A percentile compares a stretch with the other conserved stretches of the same genome.
These are phyloP conservation scores for Paraphoma sp. DNA, from an alignment of 2,329 filamentous ascomycete genomes.

Conservation along the genomic window DNA sequence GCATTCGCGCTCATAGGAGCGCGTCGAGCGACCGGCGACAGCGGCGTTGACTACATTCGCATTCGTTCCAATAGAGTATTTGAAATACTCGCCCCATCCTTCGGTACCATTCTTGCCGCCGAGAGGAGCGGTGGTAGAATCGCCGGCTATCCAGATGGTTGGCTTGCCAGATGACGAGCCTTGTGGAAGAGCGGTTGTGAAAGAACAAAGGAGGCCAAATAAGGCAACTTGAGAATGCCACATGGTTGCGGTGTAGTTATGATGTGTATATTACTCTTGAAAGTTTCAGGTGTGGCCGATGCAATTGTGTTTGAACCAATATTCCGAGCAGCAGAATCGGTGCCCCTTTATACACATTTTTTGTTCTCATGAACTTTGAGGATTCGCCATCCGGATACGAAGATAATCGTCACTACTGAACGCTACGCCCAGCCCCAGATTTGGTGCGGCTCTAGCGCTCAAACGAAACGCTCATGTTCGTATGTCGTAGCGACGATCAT, in stretches of 20 bases:
- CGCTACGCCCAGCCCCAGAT: too few relatives aligned
- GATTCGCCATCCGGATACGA: too few relatives aligned
- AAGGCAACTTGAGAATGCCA: neutral
- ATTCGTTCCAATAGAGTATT: slow-evolving; percentile 55
- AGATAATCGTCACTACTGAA: too few relatives aligned
- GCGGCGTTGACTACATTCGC: slow-evolving; percentile 64
- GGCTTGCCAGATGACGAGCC: neutral
- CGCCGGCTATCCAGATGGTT: slow-evolving; percentile 56
- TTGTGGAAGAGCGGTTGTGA: neutral
- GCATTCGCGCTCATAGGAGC: slow-evolving; percentile 69
- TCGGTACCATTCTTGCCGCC: slow-evolving; percentile 47
- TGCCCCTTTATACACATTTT: too few relatives aligned
- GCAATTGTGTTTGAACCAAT: too few relatives aligned
- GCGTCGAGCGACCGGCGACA: slow-evolving; percentile 68
- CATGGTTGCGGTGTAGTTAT: neutral
- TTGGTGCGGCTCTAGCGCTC: too few relatives aligned
- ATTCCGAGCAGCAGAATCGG: too few relatives aligned
- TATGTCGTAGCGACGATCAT: too few relatives aligned
- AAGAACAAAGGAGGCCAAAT: neutral
- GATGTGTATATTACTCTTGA: too few relatives aligned
- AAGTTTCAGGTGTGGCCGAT: too few relatives aligned
- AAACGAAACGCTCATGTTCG: too few relatives aligned
- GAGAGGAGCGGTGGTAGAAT: slow-evolving; percentile 64
- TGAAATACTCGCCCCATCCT: slow-evolving; percentile 67
- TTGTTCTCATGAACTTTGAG: too few relatives aligned